phyloP scores from a whole-genome alignment of 805 yeast genomes.

The Tetrapisispora iriomotensis region DNA sequence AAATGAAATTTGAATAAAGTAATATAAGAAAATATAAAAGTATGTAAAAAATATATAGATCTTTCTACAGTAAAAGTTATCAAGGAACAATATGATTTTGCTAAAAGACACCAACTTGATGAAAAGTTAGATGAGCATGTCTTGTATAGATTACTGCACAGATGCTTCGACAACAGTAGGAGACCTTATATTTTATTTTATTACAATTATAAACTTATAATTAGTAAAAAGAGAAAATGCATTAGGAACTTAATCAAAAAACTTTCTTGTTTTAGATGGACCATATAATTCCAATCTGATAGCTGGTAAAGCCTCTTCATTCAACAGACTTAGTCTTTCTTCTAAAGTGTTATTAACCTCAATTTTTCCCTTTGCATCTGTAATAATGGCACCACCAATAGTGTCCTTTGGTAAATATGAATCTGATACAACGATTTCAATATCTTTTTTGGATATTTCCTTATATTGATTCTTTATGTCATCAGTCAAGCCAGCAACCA shows the following conservation, averaged over 20 bases:
- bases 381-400: slow-evolving; percentile 72
- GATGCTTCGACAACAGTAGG: too few relatives aligned
- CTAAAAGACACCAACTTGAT: too few relatives aligned
- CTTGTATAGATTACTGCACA: too few relatives aligned
- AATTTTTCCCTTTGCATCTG: slow-evolving; percentile 68
- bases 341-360: slow-evolving; percentile 88
- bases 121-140: too few relatives aligned
- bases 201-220: too few relatives aligned
- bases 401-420: slow-evolving; percentile 48
- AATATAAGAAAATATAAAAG: too few relatives aligned
- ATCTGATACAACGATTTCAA: slow-evolving; percentile 48
- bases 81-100: too few relatives aligned
- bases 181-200: too few relatives aligned
- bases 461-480: slow-evolving; percentile 57
- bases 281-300: slow-evolving; percentile 86
- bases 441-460: slow-evolving; percentile 48
- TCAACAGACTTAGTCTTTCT: slow-evolving; percentile 78
- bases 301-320: slow-evolving; percentile 83
- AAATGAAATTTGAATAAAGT: too few relatives aligned
- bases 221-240: too few relatives aligned
- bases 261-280: slow-evolving; percentile 75
- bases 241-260: slow-evolving; percentile 52
- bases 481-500: slow-evolving; percentile 36
- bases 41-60: too few relatives aligned
- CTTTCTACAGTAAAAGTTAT: too few relatives aligned